Conservation (phyloP, 2,329 filamentous ascomycete genomes). For the Clarireedia hainanense region DNA sequence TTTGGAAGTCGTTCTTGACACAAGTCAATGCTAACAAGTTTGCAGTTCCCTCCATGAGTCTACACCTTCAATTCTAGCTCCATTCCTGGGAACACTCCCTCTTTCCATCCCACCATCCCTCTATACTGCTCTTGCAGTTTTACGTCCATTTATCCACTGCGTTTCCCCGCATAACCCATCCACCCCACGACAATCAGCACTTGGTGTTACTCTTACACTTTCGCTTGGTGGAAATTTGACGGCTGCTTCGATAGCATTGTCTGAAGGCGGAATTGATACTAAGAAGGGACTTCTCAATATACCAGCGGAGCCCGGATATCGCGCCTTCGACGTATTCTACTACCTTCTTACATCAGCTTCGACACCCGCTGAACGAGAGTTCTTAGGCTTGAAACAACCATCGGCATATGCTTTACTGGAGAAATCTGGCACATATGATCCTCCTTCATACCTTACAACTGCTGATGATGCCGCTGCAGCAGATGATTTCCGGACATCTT, state of each 20-base stretch:
- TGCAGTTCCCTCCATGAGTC: slow-evolving; percentile 79
- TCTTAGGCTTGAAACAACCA: slow-evolving; percentile 69
- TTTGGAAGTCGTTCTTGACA: slow-evolving; percentile 9
- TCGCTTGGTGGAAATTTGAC: slow-evolving; percentile 74
- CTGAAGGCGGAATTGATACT: slow-evolving; percentile 83
- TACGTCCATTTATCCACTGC: slow-evolving; percentile 80
- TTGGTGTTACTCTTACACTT: slow-evolving; percentile 75
- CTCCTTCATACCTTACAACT: slow-evolving; percentile 82
- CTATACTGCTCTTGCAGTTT: slow-evolving; percentile 69
- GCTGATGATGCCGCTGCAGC: slow-evolving; percentile 88
- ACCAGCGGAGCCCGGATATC: slow-evolving; percentile 69
- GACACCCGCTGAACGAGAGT: slow-evolving; percentile 81
- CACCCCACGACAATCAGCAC: slow-evolving; percentile 67
- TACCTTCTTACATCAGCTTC: slow-evolving; percentile 91
- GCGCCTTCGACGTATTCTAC: slow-evolving; percentile 97
- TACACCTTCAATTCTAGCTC: slow-evolving; percentile 72
- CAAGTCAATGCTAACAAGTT: neutral
- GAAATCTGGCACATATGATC: slow-evolving; percentile 75
- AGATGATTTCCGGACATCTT: slow-evolving; percentile 79
- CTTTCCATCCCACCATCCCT: slow-evolving; percentile 68
- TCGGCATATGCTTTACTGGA: slow-evolving; percentile 72
- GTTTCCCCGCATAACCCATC: slow-evolving; percentile 89
- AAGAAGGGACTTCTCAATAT: slow-evolving; percentile 71
- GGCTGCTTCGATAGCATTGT: slow-evolving; percentile 67
- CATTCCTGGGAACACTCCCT: slow-evolving; percentile 76